Evolutionary conservation across 331 rosid genomes (phyloP).

Genomic region (Acacia pycnantha): DNA sequence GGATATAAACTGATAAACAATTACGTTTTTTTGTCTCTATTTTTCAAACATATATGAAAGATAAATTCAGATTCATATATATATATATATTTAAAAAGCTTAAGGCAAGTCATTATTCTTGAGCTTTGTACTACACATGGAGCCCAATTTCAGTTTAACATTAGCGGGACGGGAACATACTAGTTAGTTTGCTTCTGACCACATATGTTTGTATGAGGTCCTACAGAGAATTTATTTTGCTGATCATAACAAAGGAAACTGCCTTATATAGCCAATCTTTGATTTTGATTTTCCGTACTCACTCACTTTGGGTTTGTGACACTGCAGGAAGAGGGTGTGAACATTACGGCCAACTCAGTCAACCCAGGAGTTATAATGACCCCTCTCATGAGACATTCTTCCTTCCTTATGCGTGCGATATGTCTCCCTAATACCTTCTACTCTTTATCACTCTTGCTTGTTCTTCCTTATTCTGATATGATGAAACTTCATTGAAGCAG

Average conservation of each 20-base stretch:
- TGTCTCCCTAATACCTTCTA: background rate
- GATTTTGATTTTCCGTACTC: background rate
- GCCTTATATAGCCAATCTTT: background rate
- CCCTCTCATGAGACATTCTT: conserved; percentile 92
- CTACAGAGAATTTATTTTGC: background rate
- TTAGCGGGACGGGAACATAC: background rate
- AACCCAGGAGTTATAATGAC: conserved; percentile 97
- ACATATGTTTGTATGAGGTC: background rate
- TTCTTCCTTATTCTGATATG: background rate
- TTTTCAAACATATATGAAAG: background rate
- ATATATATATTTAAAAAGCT: background rate
- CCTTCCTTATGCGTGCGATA: conserved; percentile 65
- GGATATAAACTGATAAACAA: background rate
- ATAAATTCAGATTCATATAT: background rate
- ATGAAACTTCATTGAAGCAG: conserved; percentile 36
- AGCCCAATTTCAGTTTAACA: background rate
- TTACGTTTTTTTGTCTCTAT: too few relatives aligned
- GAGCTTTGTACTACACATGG: background rate
- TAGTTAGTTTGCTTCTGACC: background rate
- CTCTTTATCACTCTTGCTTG: background rate
- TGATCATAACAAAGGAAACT: background rate
- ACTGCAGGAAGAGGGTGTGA: conserved; percentile 79
- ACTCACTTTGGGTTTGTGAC: background rate
- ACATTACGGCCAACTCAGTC: conserved; percentile 75
- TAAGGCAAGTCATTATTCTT: background rate